Conservation (phyloP, 305 asterid genomes). For the Fraxinus nigra region DNA sequence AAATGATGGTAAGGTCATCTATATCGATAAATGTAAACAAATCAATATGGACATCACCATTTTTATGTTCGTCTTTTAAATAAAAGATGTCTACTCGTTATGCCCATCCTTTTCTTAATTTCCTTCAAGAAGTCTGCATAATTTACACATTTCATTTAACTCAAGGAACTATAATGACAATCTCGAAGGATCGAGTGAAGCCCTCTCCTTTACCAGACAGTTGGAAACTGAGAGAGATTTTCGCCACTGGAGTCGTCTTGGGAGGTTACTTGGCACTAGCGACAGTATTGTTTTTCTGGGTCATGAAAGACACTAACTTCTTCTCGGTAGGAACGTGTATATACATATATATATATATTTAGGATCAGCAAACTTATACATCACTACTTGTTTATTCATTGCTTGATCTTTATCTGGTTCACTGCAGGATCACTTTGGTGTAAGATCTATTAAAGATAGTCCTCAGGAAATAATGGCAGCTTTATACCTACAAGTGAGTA, state of each 20-base stretch:
- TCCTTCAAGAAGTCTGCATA: neutral
- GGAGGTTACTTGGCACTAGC: constrained; percentile 76
- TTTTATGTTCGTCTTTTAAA: neutral
- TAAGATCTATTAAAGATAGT: constrained; percentile 36
- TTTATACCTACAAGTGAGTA: constrained; percentile 79
- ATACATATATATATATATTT: neutral
- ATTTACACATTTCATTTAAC: neutral
- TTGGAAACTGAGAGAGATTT: constrained; percentile 79
- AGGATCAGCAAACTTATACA: neutral
- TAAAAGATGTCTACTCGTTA: neutral
- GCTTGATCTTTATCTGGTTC: neutral
- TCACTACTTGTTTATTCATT: neutral
- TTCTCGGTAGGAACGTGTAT: constrained; percentile 40
- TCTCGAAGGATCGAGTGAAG: constrained; percentile 77
- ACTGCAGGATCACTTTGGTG: constrained; percentile 40
- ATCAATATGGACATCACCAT: neutral
- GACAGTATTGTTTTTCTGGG: constrained; percentile 67
- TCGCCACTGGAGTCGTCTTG: constrained; percentile 66
- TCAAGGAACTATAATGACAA: constrained; percentile 87
- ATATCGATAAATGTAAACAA: neutral
- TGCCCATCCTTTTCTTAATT: neutral
- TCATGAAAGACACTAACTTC: constrained; percentile 55
- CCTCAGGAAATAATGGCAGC: constrained; percentile 56
- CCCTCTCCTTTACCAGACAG: constrained; percentile 85
- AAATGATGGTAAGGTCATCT: constrained; percentile 60